Conservation (phyloP, 768 basidiomycete species). For the Naganishia vaughanmartiniae region DNA sequence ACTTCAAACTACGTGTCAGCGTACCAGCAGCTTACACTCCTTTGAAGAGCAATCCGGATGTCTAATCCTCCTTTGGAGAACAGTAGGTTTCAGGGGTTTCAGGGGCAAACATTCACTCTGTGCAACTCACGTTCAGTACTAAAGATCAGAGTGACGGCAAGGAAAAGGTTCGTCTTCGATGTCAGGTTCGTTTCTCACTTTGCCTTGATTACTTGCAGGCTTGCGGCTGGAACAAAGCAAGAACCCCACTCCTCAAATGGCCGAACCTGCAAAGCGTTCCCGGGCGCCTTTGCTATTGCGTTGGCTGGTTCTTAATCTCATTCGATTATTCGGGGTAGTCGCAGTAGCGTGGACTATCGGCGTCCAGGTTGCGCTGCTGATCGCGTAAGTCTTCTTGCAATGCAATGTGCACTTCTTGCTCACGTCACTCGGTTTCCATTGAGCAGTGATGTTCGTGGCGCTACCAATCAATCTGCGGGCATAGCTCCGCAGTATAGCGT, state of each 20-base stretch:
- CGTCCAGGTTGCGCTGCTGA: not conserved
- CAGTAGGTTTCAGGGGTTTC: not conserved
- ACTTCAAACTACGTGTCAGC: not conserved
- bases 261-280: not conserved
- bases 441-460: constrained; percentile 8
- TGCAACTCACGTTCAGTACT: not conserved
- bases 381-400: not conserved
- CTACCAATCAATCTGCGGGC: not conserved
- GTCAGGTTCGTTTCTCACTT: no score
- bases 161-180: no score
- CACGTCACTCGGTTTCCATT: not conserved
- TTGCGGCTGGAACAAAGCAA: not conserved
- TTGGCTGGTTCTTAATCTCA: constrained; percentile 11
- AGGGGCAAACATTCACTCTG: not conserved
- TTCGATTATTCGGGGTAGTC: constrained; percentile 4
- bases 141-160: not conserved
- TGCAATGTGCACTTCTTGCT: not conserved
- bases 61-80: no score
- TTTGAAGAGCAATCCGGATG: not conserved
- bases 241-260: not conserved
- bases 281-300: not conserved
- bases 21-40: not conserved
- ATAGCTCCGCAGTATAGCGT: no score
- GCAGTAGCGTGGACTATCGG: constrained; percentile 9
- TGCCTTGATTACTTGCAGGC: not conserved